These are phyloP conservation scores for Catunica adiposa DNA, from an alignment of 2,329 filamentous ascomycete species.

Conservation along the genomic window DNA sequence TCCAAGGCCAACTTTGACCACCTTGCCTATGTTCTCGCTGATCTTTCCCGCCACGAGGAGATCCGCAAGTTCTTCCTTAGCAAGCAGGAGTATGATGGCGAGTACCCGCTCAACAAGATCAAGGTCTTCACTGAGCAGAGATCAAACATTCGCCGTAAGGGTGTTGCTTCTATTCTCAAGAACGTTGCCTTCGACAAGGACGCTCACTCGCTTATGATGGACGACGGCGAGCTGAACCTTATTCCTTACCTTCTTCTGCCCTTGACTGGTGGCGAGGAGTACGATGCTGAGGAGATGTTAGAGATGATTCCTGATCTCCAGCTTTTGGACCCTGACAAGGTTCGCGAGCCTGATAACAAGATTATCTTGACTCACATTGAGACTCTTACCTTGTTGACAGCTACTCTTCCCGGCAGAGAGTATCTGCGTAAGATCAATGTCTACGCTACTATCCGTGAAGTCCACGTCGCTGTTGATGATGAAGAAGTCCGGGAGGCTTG, in stretches of 20 bases:
- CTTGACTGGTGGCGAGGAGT: constrained; percentile 76
- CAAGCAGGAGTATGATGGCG: constrained; percentile 57
- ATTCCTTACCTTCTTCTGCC: constrained; percentile 80
- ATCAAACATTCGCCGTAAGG: constrained; percentile 67
- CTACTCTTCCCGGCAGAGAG: constrained; percentile 58
- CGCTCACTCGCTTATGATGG: constrained; percentile 54
- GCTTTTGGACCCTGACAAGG: constrained; percentile 75
- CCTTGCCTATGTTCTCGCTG: constrained; percentile 83
- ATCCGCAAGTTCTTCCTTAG: constrained; percentile 60
- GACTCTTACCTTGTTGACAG: constrained; percentile 68
- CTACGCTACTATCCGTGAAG: constrained; percentile 78
- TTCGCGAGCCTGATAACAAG: constrained; percentile 56
- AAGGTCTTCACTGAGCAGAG: constrained; percentile 87
- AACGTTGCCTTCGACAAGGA: constrained; percentile 74
- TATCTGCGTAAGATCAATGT: constrained; percentile 60
- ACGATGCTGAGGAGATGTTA: constrained; percentile 68
- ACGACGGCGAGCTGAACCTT: constrained; percentile 58
- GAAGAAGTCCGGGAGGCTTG: constrained; percentile 70
- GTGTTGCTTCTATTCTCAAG: constrained; percentile 93
- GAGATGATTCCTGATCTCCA: constrained; percentile 83
- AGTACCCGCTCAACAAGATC: constrained; percentile 83
- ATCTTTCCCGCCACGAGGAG: constrained; percentile 67
- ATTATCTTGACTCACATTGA: constrained; percentile 82
- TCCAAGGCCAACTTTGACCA: constrained; percentile 79
- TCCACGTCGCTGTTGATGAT: constrained; percentile 60